Percentiles rank a stretch among this genome's conserved stretches.
phyloP scores from a whole-genome alignment of 441 rosid genomes.

The Eruca vesicaria region DNA sequence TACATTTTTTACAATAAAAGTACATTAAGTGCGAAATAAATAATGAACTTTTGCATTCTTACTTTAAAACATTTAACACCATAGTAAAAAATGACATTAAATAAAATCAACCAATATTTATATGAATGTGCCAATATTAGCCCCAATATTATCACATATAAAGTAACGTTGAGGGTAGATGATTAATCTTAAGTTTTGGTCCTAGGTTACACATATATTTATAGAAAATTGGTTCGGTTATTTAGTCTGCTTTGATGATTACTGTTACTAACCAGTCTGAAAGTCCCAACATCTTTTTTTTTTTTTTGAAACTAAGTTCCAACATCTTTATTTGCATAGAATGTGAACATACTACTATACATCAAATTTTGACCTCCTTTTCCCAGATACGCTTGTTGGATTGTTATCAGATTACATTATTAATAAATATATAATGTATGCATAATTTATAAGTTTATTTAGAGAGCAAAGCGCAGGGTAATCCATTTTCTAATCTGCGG shows the following conservation, averaged over 20 bases:
- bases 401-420: neutral
- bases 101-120: no score
- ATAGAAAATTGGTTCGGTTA: neutral
- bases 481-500: neutral
- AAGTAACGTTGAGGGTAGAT: neutral
- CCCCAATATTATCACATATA: neutral
- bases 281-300: no score
- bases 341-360: neutral
- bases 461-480: neutral
- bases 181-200: neutral
- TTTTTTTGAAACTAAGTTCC: no score
- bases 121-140: neutral
- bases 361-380: neutral
- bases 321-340: no score
- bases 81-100: no score
- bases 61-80: no score
- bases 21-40: no score
- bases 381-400: neutral
- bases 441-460: neutral
- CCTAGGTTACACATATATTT: neutral
- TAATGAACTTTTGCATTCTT: no score
- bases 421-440: no score
- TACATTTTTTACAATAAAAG: no score
- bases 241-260: neutral
- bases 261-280: no score